Evolutionary conservation across 83 land plant genomes (phyloP), one percentile per base, ranked within the genome.

Genomic region (Diphasiastrum complanatum): DNA sequence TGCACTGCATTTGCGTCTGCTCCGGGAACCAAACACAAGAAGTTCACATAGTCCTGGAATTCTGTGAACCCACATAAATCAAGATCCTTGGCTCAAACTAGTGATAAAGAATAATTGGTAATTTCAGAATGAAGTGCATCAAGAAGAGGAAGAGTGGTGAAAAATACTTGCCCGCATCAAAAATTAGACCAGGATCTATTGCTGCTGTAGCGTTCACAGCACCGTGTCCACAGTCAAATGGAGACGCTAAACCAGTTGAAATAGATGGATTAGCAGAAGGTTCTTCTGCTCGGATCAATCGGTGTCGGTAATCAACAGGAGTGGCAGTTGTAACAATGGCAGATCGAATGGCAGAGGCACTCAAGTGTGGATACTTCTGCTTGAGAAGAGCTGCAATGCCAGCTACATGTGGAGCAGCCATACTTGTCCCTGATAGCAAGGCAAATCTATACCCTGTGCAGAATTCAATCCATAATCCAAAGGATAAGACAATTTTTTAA

Each of bases 321-420:
- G 69, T 57, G 14, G 95, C 86, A 0, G 89, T 82, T n/a, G 95
- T 84, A 14, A 76, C 60, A 29, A 88, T 75, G 14, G 95, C 83
- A 32, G 95, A 88, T 4, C 79, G 80, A 35, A 88, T 82, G 79
- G 81, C 79, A 11, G 86, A 65, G 11, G 84, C 81, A 64, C 84
- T 75, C 90, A 89, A 88, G 0, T 75, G 63, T 1, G 86, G 89
- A 40, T 85, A 65, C 18, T 27, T 12, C 48, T 88, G 89, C 61
- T 78, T 79, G 48, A 88, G 31, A 2, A 85, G 79, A 12, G 95
- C 95, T 5, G 85, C 84, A 33, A 88, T 64, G 32, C 95, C 89
- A 2, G 84, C 89, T 1, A 82, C 70, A 62, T 88, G 95, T 4
- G 90, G 95, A 11, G 89, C 46, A 28, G 95, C 89, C 95, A 88